Percentiles rank a stretch among this genome's conserved stretches.
Conservation (phyloP, 106 monocot species). For the Platanthera guangdongensis region DNA sequence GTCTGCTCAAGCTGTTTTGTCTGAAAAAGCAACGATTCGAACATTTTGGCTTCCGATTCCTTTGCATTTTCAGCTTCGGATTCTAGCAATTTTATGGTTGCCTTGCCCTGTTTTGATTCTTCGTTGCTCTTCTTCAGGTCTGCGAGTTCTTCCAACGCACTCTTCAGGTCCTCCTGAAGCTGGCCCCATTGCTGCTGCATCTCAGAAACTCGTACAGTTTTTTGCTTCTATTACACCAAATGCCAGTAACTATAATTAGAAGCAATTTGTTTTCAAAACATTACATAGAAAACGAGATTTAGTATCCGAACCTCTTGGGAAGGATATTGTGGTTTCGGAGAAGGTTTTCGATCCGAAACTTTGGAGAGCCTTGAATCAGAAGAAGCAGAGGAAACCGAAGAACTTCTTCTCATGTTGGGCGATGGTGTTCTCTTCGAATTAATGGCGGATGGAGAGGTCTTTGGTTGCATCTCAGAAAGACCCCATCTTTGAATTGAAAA, state of each 20-base stretch:
- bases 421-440: conserved; percentile 5
- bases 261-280: neutral
- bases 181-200: conserved; percentile 5
- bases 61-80: conserved; percentile 47
- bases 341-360: neutral
- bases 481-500: neutral
- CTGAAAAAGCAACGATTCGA: conserved; percentile 64
- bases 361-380: neutral
- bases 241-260: neutral
- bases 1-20: conserved; percentile 73
- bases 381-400: neutral
- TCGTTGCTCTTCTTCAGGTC: conserved; percentile 44
- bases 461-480: neutral
- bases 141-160: conserved; percentile 20
- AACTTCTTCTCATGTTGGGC: conserved; percentile 1
- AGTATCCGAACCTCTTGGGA: neutral
- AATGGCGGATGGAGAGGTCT: neutral
- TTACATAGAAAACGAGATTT: neutral
- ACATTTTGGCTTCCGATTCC: conserved; percentile 74
- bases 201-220: neutral
- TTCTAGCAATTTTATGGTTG: conserved; percentile 17
- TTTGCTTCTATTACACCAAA: neutral
- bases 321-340: neutral
- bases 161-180: conserved; percentile 2
- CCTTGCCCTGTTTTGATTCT: conserved; percentile 24